phyloP scores from a whole-genome alignment of 2,329 filamentous ascomycete genomes.

The Monosporascus sp. region DNA sequence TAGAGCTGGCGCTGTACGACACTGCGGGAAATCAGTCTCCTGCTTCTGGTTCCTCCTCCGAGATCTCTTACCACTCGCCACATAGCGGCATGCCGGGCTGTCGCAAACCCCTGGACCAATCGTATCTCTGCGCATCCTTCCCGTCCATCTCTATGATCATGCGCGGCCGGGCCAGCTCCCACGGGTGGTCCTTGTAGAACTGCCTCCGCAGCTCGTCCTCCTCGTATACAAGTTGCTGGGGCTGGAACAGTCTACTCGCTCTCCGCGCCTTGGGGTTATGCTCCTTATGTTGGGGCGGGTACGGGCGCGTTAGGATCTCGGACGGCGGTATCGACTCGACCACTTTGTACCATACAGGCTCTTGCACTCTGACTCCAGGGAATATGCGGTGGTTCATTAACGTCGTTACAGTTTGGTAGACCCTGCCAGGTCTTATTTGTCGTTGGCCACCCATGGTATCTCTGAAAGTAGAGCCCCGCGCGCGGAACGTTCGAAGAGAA shows the following conservation, averaged over 20 bases:
- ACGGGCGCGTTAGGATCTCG: constrained; percentile 51
- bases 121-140: constrained; percentile 66
- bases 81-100: constrained; percentile 73
- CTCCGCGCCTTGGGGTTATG: constrained; percentile 49
- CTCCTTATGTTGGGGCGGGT: constrained; percentile 41
- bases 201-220: constrained; percentile 76
- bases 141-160: constrained; percentile 82
- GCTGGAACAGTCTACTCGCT: constrained; percentile 73
- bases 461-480: constrained; percentile 5
- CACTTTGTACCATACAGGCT: constrained; percentile 46
- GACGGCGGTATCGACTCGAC: constrained; percentile 51
- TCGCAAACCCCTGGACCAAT: constrained; percentile 72
- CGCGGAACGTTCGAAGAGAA: not conserved
- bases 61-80: constrained; percentile 67
- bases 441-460: constrained; percentile 26
- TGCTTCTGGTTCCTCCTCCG: too few relatives aligned
- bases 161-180: constrained; percentile 88
- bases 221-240: constrained; percentile 69
- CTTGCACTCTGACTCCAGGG: constrained; percentile 21
- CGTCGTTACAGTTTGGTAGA: constrained; percentile 38
- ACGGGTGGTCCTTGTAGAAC: constrained; percentile 93
- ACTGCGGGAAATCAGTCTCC: constrained; percentile 40
- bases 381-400: constrained; percentile 31
- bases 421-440: constrained; percentile 33
- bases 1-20: constrained; percentile 89